These are phyloP conservation scores for Austropuccinia psidii DNA, from an alignment of 1,284 basidiomycete genomes.

Conservation along the genomic window DNA sequence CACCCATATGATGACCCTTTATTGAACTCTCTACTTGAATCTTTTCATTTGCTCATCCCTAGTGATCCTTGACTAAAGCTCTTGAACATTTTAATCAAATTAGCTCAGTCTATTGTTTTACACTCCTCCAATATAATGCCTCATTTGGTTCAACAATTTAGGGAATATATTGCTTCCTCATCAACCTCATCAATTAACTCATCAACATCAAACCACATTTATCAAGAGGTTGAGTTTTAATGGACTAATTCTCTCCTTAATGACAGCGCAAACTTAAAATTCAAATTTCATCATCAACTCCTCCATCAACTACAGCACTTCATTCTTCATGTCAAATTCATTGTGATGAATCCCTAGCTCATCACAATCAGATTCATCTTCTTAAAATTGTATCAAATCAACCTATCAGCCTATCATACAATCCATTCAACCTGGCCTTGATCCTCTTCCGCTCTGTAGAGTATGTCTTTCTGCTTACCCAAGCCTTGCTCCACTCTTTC, in stretches of 20 bases:
- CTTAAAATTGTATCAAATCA: too few relatives aligned
- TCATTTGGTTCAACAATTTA: neutral
- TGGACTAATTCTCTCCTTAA: slow-evolving; percentile 26
- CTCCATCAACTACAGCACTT: slow-evolving; percentile 10
- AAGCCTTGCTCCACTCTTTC: slow-evolving; percentile 75
- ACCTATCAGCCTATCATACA: too few relatives aligned
- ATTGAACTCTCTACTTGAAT: neutral
- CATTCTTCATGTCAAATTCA: too few relatives aligned
- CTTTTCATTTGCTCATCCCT: neutral
- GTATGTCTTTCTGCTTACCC: slow-evolving; percentile 86
- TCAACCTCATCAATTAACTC: neutral
- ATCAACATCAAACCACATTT: neutral
- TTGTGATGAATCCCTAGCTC: too few relatives aligned
- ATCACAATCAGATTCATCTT: too few relatives aligned
- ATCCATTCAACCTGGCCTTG: too few relatives aligned
- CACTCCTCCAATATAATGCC: slow-evolving; percentile 14
- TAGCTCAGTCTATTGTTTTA: neutral
- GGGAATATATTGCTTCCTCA: neutral
- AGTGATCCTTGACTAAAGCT: neutral
- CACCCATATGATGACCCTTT: neutral
- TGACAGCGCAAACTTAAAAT: too few relatives aligned
- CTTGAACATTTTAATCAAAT: slow-evolving; percentile 1
- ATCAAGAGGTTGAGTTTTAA: slow-evolving; percentile 9
- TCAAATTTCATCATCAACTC: too few relatives aligned
- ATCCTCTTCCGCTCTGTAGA: slow-evolving; percentile 57